phyloP scores from a whole-genome alignment of 306 rosid genomes.

The Medicago arabica region DNA sequence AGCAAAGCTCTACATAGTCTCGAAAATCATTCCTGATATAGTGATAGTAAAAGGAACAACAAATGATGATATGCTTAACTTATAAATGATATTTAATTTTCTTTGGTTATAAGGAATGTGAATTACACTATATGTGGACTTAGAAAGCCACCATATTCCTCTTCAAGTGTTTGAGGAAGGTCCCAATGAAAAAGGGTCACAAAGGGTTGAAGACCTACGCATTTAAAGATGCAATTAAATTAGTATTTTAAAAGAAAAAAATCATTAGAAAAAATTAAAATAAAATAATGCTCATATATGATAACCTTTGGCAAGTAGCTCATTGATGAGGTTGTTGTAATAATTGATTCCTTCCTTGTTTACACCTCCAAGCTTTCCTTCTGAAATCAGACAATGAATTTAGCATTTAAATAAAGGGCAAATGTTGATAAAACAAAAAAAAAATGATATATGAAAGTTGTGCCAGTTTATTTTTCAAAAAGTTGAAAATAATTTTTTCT shows the following conservation, averaged over 20 bases:
- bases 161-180: constrained; percentile 60
- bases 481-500: too few relatives aligned
- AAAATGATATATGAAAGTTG: too few relatives aligned
- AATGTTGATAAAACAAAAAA: too few relatives aligned
- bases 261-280: too few relatives aligned
- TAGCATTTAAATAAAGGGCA: background rate
- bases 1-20: constrained; percentile 36
- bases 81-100: background rate
- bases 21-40: constrained; percentile 28
- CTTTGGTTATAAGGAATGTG: background rate
- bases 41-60: background rate
- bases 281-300: background rate
- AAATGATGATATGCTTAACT: background rate
- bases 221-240: background rate
- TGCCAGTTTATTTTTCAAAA: too few relatives aligned
- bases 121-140: constrained; percentile 51
- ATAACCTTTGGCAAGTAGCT: constrained; percentile 47
- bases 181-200: constrained; percentile 63
- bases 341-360: constrained; percentile 52
- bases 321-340: constrained; percentile 60
- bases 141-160: constrained; percentile 56
- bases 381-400: constrained; percentile 25
- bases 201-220: constrained; percentile 49
- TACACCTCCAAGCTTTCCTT: constrained; percentile 58
- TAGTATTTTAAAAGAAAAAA: background rate